Evolutionary conservation across 139 green algal species (phyloP).

Genomic region (Penium margaritaceum): DNA sequence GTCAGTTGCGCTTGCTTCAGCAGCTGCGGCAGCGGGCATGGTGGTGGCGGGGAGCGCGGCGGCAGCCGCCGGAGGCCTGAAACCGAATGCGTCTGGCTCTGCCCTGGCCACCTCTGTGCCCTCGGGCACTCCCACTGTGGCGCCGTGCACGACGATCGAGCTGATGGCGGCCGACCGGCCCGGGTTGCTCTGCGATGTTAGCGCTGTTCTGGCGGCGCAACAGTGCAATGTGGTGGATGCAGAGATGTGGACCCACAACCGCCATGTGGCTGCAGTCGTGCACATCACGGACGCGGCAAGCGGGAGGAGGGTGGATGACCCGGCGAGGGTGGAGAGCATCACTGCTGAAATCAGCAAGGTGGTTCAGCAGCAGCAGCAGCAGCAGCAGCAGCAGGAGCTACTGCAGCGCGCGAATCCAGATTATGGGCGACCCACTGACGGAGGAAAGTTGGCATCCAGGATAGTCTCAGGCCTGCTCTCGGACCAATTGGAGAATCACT

Average conservation of each 20-base stretch:
- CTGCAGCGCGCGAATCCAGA: too few relatives aligned
- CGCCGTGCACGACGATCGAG: slow-evolving; percentile 59
- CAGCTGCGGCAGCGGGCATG: background rate
- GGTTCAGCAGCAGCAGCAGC: too few relatives aligned
- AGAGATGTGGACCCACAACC: slow-evolving; percentile 55
- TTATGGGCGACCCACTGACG: too few relatives aligned
- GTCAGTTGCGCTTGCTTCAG: background rate
- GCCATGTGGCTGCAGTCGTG: slow-evolving; percentile 19
- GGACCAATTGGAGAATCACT: too few relatives aligned
- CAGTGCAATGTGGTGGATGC: slow-evolving; percentile 75
- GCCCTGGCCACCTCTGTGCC: background rate
- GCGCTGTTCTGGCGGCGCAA: slow-evolving; percentile 65
- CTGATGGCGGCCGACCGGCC: slow-evolving; percentile 71
- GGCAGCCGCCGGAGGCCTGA: background rate
- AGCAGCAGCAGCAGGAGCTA: too few relatives aligned
- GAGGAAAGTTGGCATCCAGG: too few relatives aligned
- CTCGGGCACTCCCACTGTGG: slow-evolving; percentile 9
- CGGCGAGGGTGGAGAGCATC: slow-evolving; percentile 1
- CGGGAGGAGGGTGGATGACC: slow-evolving; percentile 6
- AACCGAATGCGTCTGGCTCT: slow-evolving; percentile 34
- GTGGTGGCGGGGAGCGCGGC: background rate
- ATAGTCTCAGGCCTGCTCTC: too few relatives aligned
- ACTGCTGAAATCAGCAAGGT: background rate
- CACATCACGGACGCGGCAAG: slow-evolving; percentile 16
- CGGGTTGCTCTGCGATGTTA: slow-evolving; percentile 73